These are phyloP conservation scores for Coprinopsis cinerea DNA, from an alignment of 768 basidiomycete genomes.

Conservation along the genomic window DNA sequence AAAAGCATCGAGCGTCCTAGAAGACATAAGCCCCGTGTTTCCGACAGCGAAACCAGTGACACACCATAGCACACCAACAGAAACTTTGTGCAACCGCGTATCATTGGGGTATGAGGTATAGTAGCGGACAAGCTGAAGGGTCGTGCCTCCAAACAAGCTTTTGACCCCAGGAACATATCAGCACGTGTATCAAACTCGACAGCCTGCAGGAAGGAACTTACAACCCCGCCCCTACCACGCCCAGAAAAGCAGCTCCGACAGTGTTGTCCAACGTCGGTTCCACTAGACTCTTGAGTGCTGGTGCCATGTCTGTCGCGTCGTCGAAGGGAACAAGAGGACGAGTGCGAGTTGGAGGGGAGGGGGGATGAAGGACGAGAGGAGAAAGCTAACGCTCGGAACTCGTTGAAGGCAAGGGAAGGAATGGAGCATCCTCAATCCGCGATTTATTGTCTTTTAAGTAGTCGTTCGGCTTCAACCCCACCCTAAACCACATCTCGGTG, in stretches of 20 bases:
- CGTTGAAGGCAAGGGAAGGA: background rate
- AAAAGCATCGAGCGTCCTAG: conserved; percentile 29
- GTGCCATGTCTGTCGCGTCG: conserved; percentile 13
- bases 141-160: conserved; percentile 36
- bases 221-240: conserved; percentile 29
- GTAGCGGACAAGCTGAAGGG: conserved; percentile 34
- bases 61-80: conserved; percentile 33
- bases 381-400: background rate
- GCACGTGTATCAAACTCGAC: background rate
- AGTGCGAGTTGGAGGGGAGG: conserved; percentile 1
- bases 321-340: background rate
- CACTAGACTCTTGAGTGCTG: conserved; percentile 21
- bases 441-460: background rate
- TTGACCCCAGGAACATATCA: background rate
- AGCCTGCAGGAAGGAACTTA: conserved; percentile 15
- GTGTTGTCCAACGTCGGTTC: conserved; percentile 32
- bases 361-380: background rate
- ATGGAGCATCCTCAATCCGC: background rate
- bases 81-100: conserved; percentile 27
- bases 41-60: background rate
- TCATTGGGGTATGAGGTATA: conserved; percentile 34
- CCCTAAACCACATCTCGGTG: background rate
- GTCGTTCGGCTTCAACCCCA: background rate
- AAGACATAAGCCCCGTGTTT: background rate
- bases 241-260: conserved; percentile 32